Conservation (phyloP, 768 basidiomycete species). For the Aureoboletus auriporus region DNA sequence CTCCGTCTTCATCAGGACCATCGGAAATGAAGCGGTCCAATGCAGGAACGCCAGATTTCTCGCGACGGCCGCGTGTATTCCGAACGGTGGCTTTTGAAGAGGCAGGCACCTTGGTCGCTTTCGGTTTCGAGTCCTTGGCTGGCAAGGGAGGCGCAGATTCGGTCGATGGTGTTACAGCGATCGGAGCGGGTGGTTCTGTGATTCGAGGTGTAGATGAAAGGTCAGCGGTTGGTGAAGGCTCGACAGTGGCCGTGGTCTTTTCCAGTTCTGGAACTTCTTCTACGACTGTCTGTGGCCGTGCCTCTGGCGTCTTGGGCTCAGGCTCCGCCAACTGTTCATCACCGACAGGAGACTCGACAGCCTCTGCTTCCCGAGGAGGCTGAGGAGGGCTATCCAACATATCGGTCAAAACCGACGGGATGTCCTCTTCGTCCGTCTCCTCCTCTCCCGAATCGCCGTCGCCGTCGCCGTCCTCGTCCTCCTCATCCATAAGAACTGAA, state of each 20-base stretch:
- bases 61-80: slow-evolving; percentile 48
- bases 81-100: slow-evolving; percentile 20
- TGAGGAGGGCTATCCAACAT: slow-evolving; percentile 18
- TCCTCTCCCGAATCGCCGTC: slow-evolving; percentile 32
- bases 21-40: slow-evolving; percentile 70
- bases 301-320: slow-evolving; percentile 78
- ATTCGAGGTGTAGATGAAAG: slow-evolving; percentile 11
- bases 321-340: slow-evolving; percentile 40
- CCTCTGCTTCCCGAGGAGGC: slow-evolving; percentile 27
- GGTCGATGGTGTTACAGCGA: slow-evolving; percentile 6
- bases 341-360: slow-evolving; percentile 31
- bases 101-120: slow-evolving; percentile 15
- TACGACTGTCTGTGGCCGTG: slow-evolving; percentile 40
- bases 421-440: slow-evolving; percentile 36
- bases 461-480: slow-evolving; percentile 38
- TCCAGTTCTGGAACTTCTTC: slow-evolving; percentile 20
- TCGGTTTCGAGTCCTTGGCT: slow-evolving; percentile 31
- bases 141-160: slow-evolving; percentile 27
- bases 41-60: slow-evolving; percentile 81
- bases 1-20: slow-evolving; percentile 41
- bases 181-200: slow-evolving; percentile 7
- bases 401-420: slow-evolving; percentile 22
- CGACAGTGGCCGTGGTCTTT: slow-evolving; percentile 7
- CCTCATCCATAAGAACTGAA: slow-evolving; percentile 74
- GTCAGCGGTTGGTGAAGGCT: slow-evolving; percentile 14